These are phyloP conservation scores for Solanum hybrid DNA, from an alignment of 305 asterid genomes.

Conservation along the genomic window DNA sequence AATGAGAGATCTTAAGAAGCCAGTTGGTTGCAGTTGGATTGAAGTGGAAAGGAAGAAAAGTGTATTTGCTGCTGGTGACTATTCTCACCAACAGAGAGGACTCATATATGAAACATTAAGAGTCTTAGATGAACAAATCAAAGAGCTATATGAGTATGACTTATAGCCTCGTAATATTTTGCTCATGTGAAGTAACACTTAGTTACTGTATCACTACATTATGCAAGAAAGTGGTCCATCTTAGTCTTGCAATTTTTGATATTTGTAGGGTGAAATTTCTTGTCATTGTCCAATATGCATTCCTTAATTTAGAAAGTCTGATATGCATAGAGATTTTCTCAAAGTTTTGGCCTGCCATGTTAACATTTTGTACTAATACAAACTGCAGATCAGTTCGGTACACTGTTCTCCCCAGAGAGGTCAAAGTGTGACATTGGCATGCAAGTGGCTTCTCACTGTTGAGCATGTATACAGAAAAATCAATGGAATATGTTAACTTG, in stretches of 20 bases:
- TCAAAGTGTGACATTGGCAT: not conserved
- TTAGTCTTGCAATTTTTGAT: not conserved
- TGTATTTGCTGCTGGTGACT: conserved; percentile 69
- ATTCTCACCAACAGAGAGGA: conserved; percentile 49
- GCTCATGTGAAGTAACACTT: not conserved
- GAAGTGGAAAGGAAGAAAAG: conserved; percentile 53
- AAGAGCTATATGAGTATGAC: conserved; percentile 16
- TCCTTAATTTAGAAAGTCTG: not conserved
- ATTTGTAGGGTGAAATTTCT: not conserved
- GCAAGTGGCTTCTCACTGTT: not conserved
- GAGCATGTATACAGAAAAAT: not conserved
- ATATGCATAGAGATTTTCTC: not conserved
- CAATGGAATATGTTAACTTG: not conserved
- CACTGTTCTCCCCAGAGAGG: not conserved
- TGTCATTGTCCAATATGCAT: not conserved
- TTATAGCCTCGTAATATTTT: not conserved
- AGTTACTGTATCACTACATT: not conserved
- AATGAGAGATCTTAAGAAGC: conserved; percentile 60
- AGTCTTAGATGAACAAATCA: conserved; percentile 57
- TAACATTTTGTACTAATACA: not conserved
- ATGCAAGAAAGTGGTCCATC: not conserved
- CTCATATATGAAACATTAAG: conserved; percentile 33
- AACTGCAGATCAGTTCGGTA: not conserved
- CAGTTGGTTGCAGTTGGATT: conserved; percentile 95
- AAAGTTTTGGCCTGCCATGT: not conserved